Conservation (phyloP, 2,329 filamentous ascomycete species). For the Apiospora phragmitis region DNA sequence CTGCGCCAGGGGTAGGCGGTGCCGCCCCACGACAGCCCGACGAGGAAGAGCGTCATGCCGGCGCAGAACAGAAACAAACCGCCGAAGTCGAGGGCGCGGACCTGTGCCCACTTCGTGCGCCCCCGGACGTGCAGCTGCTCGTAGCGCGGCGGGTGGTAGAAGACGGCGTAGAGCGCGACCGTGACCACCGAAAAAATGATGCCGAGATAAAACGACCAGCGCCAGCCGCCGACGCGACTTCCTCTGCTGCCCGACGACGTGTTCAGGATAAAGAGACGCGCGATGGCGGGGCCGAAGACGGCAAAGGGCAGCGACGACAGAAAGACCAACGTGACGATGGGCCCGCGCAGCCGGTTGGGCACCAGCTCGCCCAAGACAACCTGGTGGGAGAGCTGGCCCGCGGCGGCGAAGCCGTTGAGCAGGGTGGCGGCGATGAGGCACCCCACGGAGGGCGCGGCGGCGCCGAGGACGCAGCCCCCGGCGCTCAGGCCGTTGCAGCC, state of each 20-base stretch:
- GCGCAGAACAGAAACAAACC: slow-evolving; percentile 43
- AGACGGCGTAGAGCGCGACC: slow-evolving; percentile 41
- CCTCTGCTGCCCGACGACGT: slow-evolving; percentile 21
- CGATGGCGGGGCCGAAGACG: slow-evolving; percentile 47
- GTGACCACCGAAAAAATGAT: slow-evolving; percentile 44
- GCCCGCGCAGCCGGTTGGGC: slow-evolving; percentile 41
- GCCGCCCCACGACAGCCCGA: slow-evolving; percentile 46
- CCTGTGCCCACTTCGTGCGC: slow-evolving; percentile 37
- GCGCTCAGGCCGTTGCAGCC: slow-evolving; percentile 33
- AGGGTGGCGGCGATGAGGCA: slow-evolving; percentile 39
- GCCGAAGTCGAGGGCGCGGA: slow-evolving; percentile 45
- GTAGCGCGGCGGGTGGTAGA: slow-evolving; percentile 49
- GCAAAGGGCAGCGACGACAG: slow-evolving; percentile 41
- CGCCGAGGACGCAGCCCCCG: slow-evolving; percentile 40
- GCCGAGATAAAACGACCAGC: slow-evolving; percentile 51
- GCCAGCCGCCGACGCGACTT: slow-evolving; percentile 35
- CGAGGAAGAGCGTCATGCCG: slow-evolving; percentile 42
- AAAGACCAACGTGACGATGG: slow-evolving; percentile 38
- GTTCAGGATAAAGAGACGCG: slow-evolving; percentile 42
- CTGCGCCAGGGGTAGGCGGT: slow-evolving; percentile 43
- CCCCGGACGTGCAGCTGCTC: slow-evolving; percentile 40
- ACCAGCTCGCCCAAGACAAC: slow-evolving; percentile 45
- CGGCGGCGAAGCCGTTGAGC: slow-evolving; percentile 39
- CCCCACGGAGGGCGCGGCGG: slow-evolving; percentile 33
- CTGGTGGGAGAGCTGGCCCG: slow-evolving; percentile 42